Conservation (phyloP, 805 yeast species). For the Ogataea ramenticola region DNA sequence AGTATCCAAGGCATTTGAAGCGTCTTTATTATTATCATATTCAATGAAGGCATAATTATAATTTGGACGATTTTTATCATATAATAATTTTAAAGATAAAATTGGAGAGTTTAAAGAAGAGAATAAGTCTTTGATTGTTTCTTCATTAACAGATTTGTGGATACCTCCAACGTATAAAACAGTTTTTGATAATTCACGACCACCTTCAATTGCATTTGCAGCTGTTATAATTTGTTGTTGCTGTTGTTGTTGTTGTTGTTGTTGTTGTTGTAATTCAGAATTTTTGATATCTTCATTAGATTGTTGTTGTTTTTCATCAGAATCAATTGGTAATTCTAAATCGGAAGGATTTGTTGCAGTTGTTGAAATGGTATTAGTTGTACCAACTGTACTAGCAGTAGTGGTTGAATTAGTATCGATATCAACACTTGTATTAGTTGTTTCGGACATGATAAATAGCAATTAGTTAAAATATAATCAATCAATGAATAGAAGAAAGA, state of each 20-base stretch:
- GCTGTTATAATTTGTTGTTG: slow-evolving; percentile 24
- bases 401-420: no score
- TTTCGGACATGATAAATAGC: no score
- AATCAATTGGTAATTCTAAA: no score
- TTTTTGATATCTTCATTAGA: no score
- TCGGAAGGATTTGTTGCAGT: slow-evolving; percentile 4
- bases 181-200: slow-evolving; percentile 68
- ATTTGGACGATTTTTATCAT: slow-evolving; percentile 68
- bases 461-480: no score
- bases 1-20: slow-evolving; percentile 53
- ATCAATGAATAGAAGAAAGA: no score
- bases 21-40: slow-evolving; percentile 49
- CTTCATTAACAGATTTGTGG: slow-evolving; percentile 59
- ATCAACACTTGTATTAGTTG: no score
- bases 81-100: slow-evolving; percentile 58
- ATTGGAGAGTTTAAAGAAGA: slow-evolving; percentile 47
- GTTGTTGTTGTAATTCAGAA: neutral
- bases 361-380: neutral
- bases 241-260: neutral
- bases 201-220: slow-evolving; percentile 74
- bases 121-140: slow-evolving; percentile 52
- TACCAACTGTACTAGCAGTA: slow-evolving; percentile 18
- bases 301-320: neutral
- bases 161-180: slow-evolving; percentile 75
- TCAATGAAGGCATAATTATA: slow-evolving; percentile 83